phyloP scores from a whole-genome alignment of 495 filamentous ascomycete genomes.

The Bacidia rubella region DNA sequence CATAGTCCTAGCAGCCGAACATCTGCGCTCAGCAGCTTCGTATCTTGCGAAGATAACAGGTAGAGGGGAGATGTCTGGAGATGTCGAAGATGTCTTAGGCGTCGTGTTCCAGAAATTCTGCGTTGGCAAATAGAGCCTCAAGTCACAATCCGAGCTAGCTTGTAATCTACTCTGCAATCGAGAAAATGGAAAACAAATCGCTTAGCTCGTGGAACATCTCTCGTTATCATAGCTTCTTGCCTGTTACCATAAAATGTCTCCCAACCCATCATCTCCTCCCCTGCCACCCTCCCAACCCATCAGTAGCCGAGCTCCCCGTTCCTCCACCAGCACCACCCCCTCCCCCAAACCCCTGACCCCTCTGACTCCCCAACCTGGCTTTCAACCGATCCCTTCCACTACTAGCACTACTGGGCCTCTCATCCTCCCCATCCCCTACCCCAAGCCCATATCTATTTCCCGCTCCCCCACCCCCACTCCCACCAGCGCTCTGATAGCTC shows the following conservation, averaged over 20 bases:
- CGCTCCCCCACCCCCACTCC: conserved; percentile 20
- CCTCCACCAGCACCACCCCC: conserved; percentile 9
- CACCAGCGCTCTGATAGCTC: conserved; percentile 46
- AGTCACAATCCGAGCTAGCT: too few relatives aligned
- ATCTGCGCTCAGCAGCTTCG: conserved; percentile 68
- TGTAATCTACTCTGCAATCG: too few relatives aligned
- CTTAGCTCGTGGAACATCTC: not conserved
- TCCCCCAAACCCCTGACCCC: conserved; percentile 17
- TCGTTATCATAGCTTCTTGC: not conserved
- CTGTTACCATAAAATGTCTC: not conserved
- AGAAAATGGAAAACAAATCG: not conserved
- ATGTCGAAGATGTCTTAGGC: conserved; percentile 93
- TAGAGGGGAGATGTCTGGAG: conserved; percentile 59
- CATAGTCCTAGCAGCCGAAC: conserved; percentile 89
- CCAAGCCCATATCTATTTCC: conserved; percentile 19
- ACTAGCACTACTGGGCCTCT: not conserved
- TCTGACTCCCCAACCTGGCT: conserved; percentile 43
- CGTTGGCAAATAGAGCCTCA: conserved; percentile 60
- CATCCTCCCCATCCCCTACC: conserved; percentile 33
- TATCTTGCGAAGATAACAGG: conserved; percentile 77
- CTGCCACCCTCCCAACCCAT: conserved; percentile 17
- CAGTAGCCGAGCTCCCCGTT: conserved; percentile 14
- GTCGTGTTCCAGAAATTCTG: conserved; percentile 97
- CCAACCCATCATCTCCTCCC: conserved; percentile 6
- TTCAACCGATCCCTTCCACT: conserved; percentile 51